phyloP scores from a whole-genome alignment of 2,329 filamentous ascomycete species.

The Fonsecaea erecta region DNA sequence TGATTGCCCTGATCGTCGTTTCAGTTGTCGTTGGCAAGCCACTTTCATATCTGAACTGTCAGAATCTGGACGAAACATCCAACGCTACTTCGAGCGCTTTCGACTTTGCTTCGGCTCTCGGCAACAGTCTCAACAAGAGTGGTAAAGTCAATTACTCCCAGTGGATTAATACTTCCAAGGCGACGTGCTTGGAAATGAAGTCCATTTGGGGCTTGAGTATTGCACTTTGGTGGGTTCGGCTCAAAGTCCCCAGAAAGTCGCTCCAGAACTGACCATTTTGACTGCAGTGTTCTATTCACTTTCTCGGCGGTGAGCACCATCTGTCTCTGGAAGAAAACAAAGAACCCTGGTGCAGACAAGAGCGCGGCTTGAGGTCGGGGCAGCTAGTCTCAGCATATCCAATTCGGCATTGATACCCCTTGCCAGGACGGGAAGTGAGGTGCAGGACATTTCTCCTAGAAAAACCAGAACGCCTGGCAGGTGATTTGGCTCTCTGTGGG shows the following conservation, averaged over 20 bases:
- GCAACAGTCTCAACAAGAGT: slow-evolving; percentile 57
- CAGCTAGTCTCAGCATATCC: neutral
- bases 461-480: neutral
- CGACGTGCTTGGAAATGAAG: slow-evolving; percentile 83
- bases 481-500: neutral
- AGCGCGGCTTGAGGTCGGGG: slow-evolving; percentile 50
- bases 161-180: slow-evolving; percentile 64
- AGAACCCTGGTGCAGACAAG: slow-evolving; percentile 54
- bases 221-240: slow-evolving; percentile 65
- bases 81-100: slow-evolving; percentile 56
- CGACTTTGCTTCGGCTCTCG: slow-evolving; percentile 59
- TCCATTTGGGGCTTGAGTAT: slow-evolving; percentile 85
- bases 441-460: neutral
- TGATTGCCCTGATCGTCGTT: slow-evolving; percentile 78
- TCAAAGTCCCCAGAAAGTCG: neutral
- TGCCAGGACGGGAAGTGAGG: neutral
- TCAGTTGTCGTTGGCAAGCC: slow-evolving; percentile 79
- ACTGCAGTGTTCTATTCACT: slow-evolving; percentile 65
- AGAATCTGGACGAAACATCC: slow-evolving; percentile 54
- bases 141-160: slow-evolving; percentile 55
- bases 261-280: neutral
- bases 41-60: slow-evolving; percentile 77
- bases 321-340: slow-evolving; percentile 67
- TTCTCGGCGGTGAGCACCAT: slow-evolving; percentile 64
- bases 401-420: neutral